Base-by-base conservation (phyloP, 1,139 yeast species). In the Blastobotrys apis region DNA sequence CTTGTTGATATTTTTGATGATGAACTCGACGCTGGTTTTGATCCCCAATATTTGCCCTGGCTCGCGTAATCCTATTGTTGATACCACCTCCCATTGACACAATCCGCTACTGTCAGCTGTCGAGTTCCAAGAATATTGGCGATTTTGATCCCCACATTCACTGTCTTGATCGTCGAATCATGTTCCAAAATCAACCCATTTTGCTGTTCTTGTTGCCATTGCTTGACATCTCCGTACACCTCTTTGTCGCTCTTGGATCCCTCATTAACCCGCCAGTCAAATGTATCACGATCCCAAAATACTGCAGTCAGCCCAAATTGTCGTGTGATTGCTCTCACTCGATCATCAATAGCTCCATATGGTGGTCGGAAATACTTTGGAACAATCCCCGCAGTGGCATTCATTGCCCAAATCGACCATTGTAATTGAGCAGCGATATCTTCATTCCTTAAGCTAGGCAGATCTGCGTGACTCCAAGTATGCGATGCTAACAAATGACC, bases 321-420 rank as follows among this genome's bases (percentile, higher is more conserved):
- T 43, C 94, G 70, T 13, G 87, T 74, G 44, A 90, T 85, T 1
- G 82, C 70, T 46, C 97, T 69, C 1, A 90, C 83, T 43, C 97
- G 70, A 61, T 87, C 82, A 65, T 90, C 98, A 37, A 85, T 73
- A 0, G 95, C 97, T 0, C 97, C 97, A 63, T 86, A 90, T 0
- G 98, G 98, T 0, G 98, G 98, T 50, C 98, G 73, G 63, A 85
- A 90, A 84, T 92, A 92, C 57, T 83, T 82, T 12, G 97, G 97
- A n/a, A 85, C 63, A 57, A 88, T 92, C 19, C 81, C 73, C 0
- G 87, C 84, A 0, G 97, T 88, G 2, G 97, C 96, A 66, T 92
- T 88, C 94, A 88, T 86, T 4, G 97, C 96, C 97, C 97, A 90
- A 31, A 88, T 80, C 1, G 94, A 83, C 98, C 97, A 90, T 65